Base-by-base conservation (phyloP, 352 stramenopile species). In the Phytophthora lateralis region DNA sequence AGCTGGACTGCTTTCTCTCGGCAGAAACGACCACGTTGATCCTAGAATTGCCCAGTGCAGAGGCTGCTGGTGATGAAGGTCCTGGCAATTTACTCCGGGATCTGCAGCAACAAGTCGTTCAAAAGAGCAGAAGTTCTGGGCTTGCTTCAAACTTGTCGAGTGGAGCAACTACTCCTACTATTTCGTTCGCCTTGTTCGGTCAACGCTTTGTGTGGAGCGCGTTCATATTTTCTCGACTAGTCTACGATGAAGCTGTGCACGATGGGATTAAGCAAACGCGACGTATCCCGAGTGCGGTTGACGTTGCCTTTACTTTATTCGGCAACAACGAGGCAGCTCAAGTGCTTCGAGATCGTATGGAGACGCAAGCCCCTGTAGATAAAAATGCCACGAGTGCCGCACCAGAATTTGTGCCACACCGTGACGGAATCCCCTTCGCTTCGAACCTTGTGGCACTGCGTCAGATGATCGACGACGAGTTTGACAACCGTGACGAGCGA, bases 361-460 rank as follows among this genome's bases (percentile, higher is more conserved):
- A 54, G 1, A 17, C 37, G 32, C 18, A 26, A 30, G 21, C 1
- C n/a, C 10, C 38, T 26, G n/a, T 17, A 21, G n/a, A 6, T 44
- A 11, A 14, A 38, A 38, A 38, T n/a, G 32, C 32, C 14, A 11
- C 10, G 32, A 38, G n/a, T 17, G 24, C 37, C 17, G 20, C 51
- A 7, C 2, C 9, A 52, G 48, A 65, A 2, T 66, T 66, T 41
- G 44, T 57, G 4, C 4, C 2, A 0, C 41, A 60, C 26, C 44
- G 60, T 4, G 55, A 73, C 32, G 54, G 60, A 2, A 58, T 70
- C 21, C 58, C 50, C 6, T 58, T 60, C 18, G 15, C 54, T 6
- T 73, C 60, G n/a, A 73, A 73, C 20, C 35, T 67, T 2, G 27
- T 69, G 10, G 60, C 65, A 26, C 45, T 73, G 26, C 53, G 59